Base-by-base conservation (phyloP, 163 green algal genomes). In the Volvox carteri region DNA sequence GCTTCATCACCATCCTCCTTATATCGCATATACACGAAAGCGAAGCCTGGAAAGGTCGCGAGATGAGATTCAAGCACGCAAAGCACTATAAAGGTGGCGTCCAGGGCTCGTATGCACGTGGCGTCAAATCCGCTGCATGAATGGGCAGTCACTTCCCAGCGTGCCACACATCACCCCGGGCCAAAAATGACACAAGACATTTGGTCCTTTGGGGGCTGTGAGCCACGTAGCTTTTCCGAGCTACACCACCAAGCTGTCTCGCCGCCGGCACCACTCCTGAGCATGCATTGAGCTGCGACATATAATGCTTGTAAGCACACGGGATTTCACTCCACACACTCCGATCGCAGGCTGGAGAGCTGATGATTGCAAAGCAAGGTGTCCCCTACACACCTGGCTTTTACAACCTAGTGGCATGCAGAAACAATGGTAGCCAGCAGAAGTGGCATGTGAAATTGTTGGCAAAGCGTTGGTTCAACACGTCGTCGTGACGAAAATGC, bases 1-100 rank as follows among this genome's bases (percentile, higher is more conserved):
- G 95, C 96, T 77, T 96, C 95, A 1, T 98, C 94, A 2, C 78
- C 96, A 74, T 98, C 96, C 5, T 95, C 91, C 50, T 88, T 81
- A 67, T 81, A 88, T 19, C 83, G 68, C 68, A 81, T 83, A 70
- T 73, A 81, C 9, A 92, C 78, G 41, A 92, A 92, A 2, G 89
- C 89, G 41, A 90, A 92, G 54, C 89, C 89, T 92, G 68, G 0
- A 16, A 14, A 25, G 33, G 33, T 75, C 30, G 35, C 9, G n/a
- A 65, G 54, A 65, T n/a, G 54, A 23, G 54, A 65, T 23, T 5
- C 54, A 11, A 65, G 19, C 54, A 65, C 28, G 54, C 54, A 65
- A 65, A 65, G 8, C 54, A 65, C 54, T 65, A 4, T 65, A 23
- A 11, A 65, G 28, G 19, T 65, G 54, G 54, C 54, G 54, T 11